phyloP scores from a whole-genome alignment of 345 rosid species.

The Citrus unshiu region DNA sequence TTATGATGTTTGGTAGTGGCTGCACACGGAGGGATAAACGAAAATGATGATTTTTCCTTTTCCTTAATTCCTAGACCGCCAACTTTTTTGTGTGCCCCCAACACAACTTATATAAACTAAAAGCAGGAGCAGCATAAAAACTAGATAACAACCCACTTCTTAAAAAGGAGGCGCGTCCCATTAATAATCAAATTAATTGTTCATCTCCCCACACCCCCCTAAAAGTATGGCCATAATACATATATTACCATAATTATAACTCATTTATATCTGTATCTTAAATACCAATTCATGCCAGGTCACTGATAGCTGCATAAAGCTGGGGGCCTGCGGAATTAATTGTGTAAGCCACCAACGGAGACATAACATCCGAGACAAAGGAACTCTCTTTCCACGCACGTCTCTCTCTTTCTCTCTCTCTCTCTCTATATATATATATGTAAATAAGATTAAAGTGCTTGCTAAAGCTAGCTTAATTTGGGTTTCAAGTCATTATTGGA shows the following conservation, averaged over 20 bases:
- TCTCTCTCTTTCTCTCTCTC: too few species aligned
- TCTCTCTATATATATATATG: too few species aligned
- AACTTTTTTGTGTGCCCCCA: slow-evolving; percentile 1
- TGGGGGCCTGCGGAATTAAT: slow-evolving; percentile 11
- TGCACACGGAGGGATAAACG: neutral
- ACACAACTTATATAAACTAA: neutral
- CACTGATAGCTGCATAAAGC: slow-evolving; percentile 6
- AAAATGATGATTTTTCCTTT: slow-evolving; percentile 12
- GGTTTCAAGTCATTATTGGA: too few species aligned
- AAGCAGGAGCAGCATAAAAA: neutral
- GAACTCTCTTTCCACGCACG: slow-evolving; percentile 8
- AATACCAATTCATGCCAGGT: neutral
- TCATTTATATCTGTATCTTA: neutral
- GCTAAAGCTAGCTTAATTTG: too few species aligned
- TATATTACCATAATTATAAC: neutral
- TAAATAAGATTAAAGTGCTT: too few species aligned
- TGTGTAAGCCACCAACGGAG: slow-evolving; percentile 23
- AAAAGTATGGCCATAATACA: too few species aligned
- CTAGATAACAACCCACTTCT: neutral
- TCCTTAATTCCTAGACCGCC: slow-evolving; percentile 10
- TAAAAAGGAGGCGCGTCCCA: neutral
- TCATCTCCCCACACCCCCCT: rapidly evolving
- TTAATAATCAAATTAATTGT: neutral
- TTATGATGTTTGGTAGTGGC: slow-evolving; percentile 6
- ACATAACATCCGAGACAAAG: slow-evolving; percentile 18